Evolutionary conservation across 208 protist genomes (phyloP).

Genomic region (Angomonas ambiguus): DNA sequence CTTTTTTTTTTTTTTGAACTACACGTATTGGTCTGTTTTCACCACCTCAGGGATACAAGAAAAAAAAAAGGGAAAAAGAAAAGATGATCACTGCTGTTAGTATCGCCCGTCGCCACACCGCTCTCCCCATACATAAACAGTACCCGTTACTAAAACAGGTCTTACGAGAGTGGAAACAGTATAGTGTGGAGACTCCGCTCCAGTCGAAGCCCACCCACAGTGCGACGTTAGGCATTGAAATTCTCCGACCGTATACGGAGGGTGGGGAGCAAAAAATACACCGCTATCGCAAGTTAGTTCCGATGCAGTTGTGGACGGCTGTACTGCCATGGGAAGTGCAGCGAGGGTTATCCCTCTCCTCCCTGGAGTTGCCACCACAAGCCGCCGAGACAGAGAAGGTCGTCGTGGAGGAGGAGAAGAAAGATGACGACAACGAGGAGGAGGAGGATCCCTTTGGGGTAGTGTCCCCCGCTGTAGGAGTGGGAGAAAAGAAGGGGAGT

Average conservation of each 20-base stretch:
- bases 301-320: slow-evolving; percentile 70
- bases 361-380: slow-evolving; percentile 24
- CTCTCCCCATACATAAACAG: slow-evolving; percentile 46
- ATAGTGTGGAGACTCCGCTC: slow-evolving; percentile 46
- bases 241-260: slow-evolving; percentile 16
- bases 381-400: background rate
- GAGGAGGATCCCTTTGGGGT: slow-evolving; percentile 64
- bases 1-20: slow-evolving; percentile 9
- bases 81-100: slow-evolving; percentile 16
- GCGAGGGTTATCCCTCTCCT: slow-evolving; percentile 67
- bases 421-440: slow-evolving; percentile 13
- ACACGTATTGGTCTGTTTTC: no score
- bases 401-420: background rate
- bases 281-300: slow-evolving; percentile 23
- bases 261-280: background rate
- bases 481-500: background rate
- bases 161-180: slow-evolving; percentile 62
- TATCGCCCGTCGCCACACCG: slow-evolving; percentile 55
- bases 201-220: slow-evolving; percentile 48
- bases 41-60: no score
- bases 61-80: no score
- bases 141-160: slow-evolving; percentile 46
- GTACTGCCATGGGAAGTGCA: slow-evolving; percentile 87
- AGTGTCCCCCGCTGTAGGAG: slow-evolving; percentile 22
- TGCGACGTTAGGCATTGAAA: slow-evolving; percentile 45